These are phyloP conservation scores for Podospora comata DNA, from an alignment of 495 filamentous ascomycete species.

Conservation along the genomic window DNA sequence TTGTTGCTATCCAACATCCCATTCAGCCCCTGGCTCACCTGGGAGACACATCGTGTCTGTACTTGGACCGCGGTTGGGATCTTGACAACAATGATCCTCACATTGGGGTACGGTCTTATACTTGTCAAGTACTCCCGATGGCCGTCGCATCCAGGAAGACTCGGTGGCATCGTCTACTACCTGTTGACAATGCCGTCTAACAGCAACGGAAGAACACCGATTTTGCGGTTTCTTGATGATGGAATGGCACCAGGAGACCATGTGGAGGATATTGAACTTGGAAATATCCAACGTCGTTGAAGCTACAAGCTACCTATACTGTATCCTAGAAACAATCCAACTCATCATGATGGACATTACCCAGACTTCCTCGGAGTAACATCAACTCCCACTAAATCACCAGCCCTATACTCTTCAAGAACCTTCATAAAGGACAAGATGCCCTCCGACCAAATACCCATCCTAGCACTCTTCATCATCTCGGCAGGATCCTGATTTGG, in stretches of 20 bases:
- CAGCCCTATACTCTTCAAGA: slow-evolving; percentile 34
- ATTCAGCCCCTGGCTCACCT: too few relatives aligned
- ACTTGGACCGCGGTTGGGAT: too few relatives aligned
- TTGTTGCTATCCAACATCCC: too few relatives aligned
- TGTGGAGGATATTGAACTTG: background rate
- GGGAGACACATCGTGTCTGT: too few relatives aligned
- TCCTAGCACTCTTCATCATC: slow-evolving; percentile 32
- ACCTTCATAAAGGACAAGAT: slow-evolving; percentile 28
- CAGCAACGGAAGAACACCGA: background rate
- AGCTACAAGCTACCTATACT: background rate
- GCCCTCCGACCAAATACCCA: slow-evolving; percentile 26
- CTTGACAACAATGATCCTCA: too few relatives aligned
- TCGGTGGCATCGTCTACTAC: background rate
- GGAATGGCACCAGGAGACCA: too few relatives aligned
- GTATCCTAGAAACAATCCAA: background rate
- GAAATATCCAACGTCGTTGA: background rate
- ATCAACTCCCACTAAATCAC: slow-evolving; percentile 26
- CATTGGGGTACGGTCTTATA: too few relatives aligned
- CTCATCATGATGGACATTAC: background rate
- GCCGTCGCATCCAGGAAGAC: too few relatives aligned
- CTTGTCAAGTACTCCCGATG: too few relatives aligned
- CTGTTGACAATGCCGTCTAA: too few relatives aligned
- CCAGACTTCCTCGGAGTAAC: background rate
- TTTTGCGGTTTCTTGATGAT: background rate
- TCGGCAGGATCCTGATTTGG: slow-evolving; percentile 25